Evolutionary conservation across 1,284 basidiomycete genomes (phyloP).

Genomic region (Rhizoctonia solani): DNA sequence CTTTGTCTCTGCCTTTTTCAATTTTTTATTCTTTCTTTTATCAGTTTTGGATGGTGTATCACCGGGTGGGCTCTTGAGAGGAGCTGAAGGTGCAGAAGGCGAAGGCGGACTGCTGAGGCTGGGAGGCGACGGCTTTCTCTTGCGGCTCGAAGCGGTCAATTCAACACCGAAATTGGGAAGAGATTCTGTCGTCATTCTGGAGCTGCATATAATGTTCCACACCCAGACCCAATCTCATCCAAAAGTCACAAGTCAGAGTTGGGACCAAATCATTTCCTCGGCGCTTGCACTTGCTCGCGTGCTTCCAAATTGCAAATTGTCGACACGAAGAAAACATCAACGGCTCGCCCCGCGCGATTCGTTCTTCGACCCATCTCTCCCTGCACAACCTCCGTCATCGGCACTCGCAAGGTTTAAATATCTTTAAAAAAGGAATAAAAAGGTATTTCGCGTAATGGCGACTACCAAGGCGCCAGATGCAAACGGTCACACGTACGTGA

Average conservation of each 20-base stretch:
- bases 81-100: slow-evolving; percentile 2
- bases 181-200: slow-evolving; percentile 1
- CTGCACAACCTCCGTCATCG: neutral
- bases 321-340: slow-evolving; percentile 16
- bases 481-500: neutral
- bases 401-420: neutral
- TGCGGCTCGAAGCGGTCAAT: slow-evolving; percentile 14
- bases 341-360: neutral
- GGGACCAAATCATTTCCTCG: slow-evolving; percentile 8
- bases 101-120: slow-evolving; percentile 31
- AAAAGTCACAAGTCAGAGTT: slow-evolving; percentile 14
- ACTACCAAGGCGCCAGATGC: neutral
- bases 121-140: slow-evolving; percentile 30
- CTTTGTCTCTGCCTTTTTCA: slow-evolving; percentile 59
- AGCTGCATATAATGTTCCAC: neutral
- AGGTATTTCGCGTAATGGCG: neutral
- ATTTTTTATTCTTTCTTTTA: slow-evolving; percentile 75
- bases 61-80: slow-evolving; percentile 15
- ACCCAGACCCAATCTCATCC: no score
- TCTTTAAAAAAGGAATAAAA: neutral
- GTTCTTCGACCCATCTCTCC: neutral
- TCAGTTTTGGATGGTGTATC: slow-evolving; percentile 71
- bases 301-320: slow-evolving; percentile 24
- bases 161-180: neutral
- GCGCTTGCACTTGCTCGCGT: slow-evolving; percentile 13